Conservation (phyloP, 2,329 filamentous ascomycete genomes). For the Sphaerostilbella broomeana region DNA sequence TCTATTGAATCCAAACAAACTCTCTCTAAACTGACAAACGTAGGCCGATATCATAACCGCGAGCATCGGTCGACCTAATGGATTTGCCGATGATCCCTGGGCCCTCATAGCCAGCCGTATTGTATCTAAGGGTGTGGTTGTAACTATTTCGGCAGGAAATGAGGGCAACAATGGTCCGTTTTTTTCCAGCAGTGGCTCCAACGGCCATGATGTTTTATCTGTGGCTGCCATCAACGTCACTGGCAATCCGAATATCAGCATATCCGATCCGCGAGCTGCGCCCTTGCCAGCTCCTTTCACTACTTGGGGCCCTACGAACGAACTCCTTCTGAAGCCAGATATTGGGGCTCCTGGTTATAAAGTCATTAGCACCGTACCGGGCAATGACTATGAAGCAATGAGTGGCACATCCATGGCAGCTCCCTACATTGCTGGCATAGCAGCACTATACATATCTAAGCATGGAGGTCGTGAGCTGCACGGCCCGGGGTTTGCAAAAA, state of each 20-base stretch:
- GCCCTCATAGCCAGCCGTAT: conserved; percentile 35
- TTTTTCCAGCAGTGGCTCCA: conserved; percentile 30
- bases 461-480: conserved; percentile 35
- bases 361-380: conserved; percentile 44
- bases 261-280: conserved; percentile 19
- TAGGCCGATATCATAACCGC: conserved; percentile 39
- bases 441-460: conserved; percentile 38
- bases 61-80: conserved; percentile 33
- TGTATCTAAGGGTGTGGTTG: conserved; percentile 39
- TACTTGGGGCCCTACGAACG: conserved; percentile 46
- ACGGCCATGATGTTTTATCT: conserved; percentile 28
- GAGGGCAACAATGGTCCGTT: conserved; percentile 43
- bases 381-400: conserved; percentile 37
- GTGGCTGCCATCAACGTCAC: conserved; percentile 36
- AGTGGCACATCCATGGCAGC: conserved; percentile 52
- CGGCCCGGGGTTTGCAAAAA: conserved; percentile 29
- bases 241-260: conserved; percentile 32
- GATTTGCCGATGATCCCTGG: conserved; percentile 37
- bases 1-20: background rate
- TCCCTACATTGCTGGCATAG: conserved; percentile 47
- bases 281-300: conserved; percentile 40
- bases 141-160: conserved; percentile 47
- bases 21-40: background rate
- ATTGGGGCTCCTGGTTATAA: conserved; percentile 42
- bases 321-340: conserved; percentile 45